Evolutionary conservation across 352 stramenopile genomes (phyloP).

Genomic region (Pythium guiyangense): DNA sequence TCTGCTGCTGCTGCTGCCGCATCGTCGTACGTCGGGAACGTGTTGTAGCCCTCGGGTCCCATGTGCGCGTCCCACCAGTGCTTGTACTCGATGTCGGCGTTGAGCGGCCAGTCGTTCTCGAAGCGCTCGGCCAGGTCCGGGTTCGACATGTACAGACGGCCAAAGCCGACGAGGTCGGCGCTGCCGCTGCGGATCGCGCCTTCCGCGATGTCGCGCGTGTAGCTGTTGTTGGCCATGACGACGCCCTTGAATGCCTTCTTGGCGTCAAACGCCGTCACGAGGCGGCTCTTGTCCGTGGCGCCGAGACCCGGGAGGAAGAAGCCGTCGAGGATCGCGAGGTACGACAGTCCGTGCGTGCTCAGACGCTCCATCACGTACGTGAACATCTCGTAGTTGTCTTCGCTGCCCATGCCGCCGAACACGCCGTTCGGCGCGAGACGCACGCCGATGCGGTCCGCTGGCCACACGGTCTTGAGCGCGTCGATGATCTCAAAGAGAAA

Average conservation of each 20-base stretch:
- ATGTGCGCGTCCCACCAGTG: neutral
- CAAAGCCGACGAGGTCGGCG: constrained; percentile 22
- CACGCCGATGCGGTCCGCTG: no score
- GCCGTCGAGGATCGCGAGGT: no score
- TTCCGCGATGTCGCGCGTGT: constrained; percentile 17
- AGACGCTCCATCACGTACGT: no score
- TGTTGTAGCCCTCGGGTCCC: neutral
- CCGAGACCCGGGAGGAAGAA: no score
- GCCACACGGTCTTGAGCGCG: no score
- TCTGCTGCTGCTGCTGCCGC: no score
- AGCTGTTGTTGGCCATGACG: constrained; percentile 22
- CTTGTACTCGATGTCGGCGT: no score
- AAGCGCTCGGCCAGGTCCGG: constrained; percentile 32
- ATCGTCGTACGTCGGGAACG: neutral
- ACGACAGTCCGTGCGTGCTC: no score
- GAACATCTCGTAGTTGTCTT: no score
- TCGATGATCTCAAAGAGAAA: no score
- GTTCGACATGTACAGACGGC: constrained; percentile 32
- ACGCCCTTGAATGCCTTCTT: constrained; percentile 4
- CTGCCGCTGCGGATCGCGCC: constrained; percentile 10
- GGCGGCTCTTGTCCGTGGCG: constrained; percentile 2
- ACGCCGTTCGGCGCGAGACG: no score
- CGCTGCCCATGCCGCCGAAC: no score
- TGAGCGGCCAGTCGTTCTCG: constrained; percentile 14
- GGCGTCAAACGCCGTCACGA: constrained; percentile 5